phyloP scores from a whole-genome alignment of 2,329 filamentous ascomycete genomes.

The Cladophialophora chaetospira region DNA sequence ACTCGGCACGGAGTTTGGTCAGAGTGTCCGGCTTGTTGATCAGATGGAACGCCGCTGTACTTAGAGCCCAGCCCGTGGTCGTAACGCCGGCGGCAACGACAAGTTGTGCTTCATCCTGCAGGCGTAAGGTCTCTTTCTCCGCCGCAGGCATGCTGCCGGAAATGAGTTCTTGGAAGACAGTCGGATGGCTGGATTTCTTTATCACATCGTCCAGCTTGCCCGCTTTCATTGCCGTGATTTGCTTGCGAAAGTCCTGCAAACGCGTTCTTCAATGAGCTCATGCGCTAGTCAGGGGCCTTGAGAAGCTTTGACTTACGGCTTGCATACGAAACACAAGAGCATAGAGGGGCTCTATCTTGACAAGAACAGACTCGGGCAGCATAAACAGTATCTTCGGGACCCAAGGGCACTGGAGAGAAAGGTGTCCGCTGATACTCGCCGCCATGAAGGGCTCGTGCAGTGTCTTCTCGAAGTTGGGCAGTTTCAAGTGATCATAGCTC shows the following conservation, averaged over 20 bases:
- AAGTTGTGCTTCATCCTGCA: conserved; percentile 37
- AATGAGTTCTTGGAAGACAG: conserved; percentile 26
- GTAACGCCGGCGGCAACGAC: conserved; percentile 30
- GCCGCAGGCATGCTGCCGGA: conserved; percentile 19
- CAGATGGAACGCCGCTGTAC: conserved; percentile 23
- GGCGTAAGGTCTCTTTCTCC: conserved; percentile 34
- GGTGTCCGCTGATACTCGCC: conserved; percentile 15
- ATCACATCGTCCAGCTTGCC: conserved; percentile 9
- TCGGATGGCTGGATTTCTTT: conserved; percentile 20
- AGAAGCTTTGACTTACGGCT: conserved; percentile 6
- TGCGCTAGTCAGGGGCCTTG: not conserved
- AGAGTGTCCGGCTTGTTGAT: conserved; percentile 14
- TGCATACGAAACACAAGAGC: conserved; percentile 25
- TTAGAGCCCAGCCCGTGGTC: conserved; percentile 27
- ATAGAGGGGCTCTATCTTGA: conserved; percentile 17
- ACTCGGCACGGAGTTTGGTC: conserved; percentile 11
- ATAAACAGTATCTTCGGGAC: conserved; percentile 27
- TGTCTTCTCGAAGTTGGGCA: conserved; percentile 29
- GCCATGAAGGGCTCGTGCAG: conserved; percentile 23
- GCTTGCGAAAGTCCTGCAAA: conserved; percentile 1
- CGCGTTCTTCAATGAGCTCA: too few relatives aligned
- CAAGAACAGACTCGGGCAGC: conserved; percentile 19
- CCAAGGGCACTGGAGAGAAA: conserved; percentile 31
- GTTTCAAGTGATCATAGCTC: conserved; percentile 37
- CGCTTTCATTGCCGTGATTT: conserved; percentile 14